Evolutionary conservation across 2,329 filamentous ascomycete species (phyloP), one percentile per base, ranked within the genome.

Genomic region (Colletotrichum ledebouriae): DNA sequence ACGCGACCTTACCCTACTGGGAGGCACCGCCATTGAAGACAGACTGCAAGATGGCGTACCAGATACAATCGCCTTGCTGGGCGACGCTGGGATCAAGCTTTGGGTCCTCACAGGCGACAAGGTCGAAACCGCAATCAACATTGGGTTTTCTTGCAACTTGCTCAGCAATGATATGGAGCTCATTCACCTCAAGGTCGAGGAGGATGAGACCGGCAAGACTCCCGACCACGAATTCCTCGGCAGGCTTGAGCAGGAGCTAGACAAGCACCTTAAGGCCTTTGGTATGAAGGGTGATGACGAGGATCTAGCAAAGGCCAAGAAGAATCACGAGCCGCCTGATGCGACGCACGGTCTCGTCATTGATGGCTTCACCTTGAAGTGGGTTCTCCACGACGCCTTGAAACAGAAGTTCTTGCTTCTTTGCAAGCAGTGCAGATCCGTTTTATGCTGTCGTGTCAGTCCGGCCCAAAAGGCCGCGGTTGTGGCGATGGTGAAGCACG

Each of bases 61-160:
- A 6, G 96, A 98, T 76, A 95, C 96, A 0, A 99, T 99, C 74
- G 92, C 92, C 58, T 83, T 99, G 50, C 89, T 99, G 59, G 95
- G 92, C 34, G 89, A 94, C 75, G 96, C 96, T 61, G 97, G 97
- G 78, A 98, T 99, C 80, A 99, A 99, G 81, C 88, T 99, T 7
- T 99, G 96, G 96, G 96, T 99, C 61, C 83, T 99, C 72, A 99
- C 96, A 15, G 96, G 97, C 71, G 96, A 99, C 85, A 99, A 98
- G 81, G 95, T 98, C 37, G 96, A 99, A 81, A 99, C 96, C 25
- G 96, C 97, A 66, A 99, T 99, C 89, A 99, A 99, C 82, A 99
- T 99, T 76, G 96, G 96, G 2, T 99, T 98, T 81, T 99, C 97
- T 11, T 99, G 97, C 84, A 99, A 99, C 74, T 86, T 99, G 37